Evolutionary conservation across 805 yeast species (phyloP), one percentile per base, ranked within the genome.

Genomic region (Candida piceae): DNA sequence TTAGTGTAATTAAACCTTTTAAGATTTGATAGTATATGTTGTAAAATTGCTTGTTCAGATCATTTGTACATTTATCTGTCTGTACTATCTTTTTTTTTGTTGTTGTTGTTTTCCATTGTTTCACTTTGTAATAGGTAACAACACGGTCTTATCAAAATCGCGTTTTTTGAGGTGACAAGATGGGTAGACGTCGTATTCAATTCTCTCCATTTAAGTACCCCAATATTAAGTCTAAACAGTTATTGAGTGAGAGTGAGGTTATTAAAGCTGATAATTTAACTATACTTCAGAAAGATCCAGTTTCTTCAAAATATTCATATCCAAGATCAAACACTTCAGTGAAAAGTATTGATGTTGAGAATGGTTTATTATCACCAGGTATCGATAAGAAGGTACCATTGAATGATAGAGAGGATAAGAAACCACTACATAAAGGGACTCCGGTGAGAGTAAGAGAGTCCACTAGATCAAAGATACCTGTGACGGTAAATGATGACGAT

Each of bases 171-270:
- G 10, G 4, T n/a, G 4, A 4, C 5, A 19, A n/a, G 11, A 47
- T 48, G 52, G 46, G 40, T 23, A 38, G 52, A 34, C 52, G 43
- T 15, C 43, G 46, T 16, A 48, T 48, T 30, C 47, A 43, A 35
- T 48, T 48, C 27, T 48, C 52, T 19, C 52, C 52, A 13, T 48
- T 45, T 36, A 40, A 39, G 29, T 43, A 42, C 23, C 50, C 50
- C 18, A 41, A 17, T 20, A n/a, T 37, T 29, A 38, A 40, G 29
- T 9, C 35, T 2, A 36, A 27, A 15, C 15, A 4, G 24, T 10
- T 15, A 16, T 24, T 12, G 17, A 11, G 24, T 4, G 7, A 6
- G 10, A 6, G 6, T 13, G 9, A 13, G 29, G 15, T 22, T 23
- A 29, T 9, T 20, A 20, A 12, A 24, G 26, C 19, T n/a, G 39